Percentiles rank a stretch among this genome's conserved stretches.
Evolutionary conservation across 2,329 filamentous ascomycete genomes (phyloP).

Genomic region (Aschersonia sp.): DNA sequence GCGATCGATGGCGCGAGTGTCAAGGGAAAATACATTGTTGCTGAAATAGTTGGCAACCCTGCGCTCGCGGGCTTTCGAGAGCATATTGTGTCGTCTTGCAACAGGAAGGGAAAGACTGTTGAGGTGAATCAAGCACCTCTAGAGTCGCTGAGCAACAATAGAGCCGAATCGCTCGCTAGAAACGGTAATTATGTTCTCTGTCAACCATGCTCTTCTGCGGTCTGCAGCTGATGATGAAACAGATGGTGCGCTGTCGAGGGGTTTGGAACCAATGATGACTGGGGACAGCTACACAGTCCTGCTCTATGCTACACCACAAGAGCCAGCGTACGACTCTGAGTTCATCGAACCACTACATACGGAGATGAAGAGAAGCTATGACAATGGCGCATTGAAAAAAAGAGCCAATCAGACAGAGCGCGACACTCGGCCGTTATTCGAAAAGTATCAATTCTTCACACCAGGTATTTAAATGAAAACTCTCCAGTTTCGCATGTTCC

Average conservation of each 20-base stretch:
- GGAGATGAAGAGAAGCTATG: constrained; percentile 54
- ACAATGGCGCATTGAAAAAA: constrained; percentile 11
- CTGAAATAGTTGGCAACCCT: constrained; percentile 41
- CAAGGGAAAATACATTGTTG: constrained; percentile 29
- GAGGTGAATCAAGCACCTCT: constrained; percentile 26
- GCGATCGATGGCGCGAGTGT: constrained; percentile 21
- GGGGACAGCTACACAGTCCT: constrained; percentile 56
- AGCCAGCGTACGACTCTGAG: constrained; percentile 47
- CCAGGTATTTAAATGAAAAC: constrained; percentile 41
- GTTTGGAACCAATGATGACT: constrained; percentile 23
- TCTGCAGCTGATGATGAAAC: constrained; percentile 1
- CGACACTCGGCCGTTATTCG: constrained; percentile 51
- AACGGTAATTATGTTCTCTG: constrained; percentile 25
- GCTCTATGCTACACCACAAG: constrained; percentile 51
- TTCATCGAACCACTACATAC: constrained; percentile 50
- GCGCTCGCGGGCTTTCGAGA: constrained; percentile 24
- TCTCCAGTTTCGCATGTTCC: background rate
- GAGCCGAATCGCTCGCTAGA: constrained; percentile 29
- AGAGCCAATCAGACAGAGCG: constrained; percentile 23
- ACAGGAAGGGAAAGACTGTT: constrained; percentile 19
- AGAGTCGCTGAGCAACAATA: constrained; percentile 21
- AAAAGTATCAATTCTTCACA: constrained; percentile 89
- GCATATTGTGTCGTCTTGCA: constrained; percentile 33
- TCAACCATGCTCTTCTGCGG: background rate
- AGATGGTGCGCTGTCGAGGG: constrained; percentile 38